Percentiles rank a stretch among this genome's conserved stretches.
Evolutionary conservation across 495 filamentous ascomycete genomes (phyloP).

Genomic region (Sphaerosporella brunnea): DNA sequence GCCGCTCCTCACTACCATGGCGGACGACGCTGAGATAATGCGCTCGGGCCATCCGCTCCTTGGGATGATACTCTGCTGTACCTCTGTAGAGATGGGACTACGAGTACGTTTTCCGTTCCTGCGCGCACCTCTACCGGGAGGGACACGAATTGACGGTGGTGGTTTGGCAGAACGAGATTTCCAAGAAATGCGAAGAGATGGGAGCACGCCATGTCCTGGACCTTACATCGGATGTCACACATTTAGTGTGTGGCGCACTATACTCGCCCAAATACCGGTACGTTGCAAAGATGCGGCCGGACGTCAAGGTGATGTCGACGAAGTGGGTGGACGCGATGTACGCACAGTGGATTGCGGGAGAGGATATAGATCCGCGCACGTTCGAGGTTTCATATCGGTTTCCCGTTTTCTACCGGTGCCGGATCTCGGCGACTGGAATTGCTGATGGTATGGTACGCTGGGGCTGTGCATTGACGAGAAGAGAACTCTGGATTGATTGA

Average conservation of each 20-base stretch:
- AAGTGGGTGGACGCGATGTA: constrained; percentile 76
- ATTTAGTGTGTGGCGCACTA: constrained; percentile 76
- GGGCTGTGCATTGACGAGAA: background rate
- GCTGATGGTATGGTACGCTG: constrained; percentile 43
- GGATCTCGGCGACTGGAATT: constrained; percentile 80
- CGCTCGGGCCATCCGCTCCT: constrained; percentile 44
- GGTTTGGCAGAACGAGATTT: constrained; percentile 2
- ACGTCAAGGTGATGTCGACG: constrained; percentile 61
- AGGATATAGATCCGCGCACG: constrained; percentile 53
- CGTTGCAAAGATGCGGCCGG: constrained; percentile 71
- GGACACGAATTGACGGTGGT: background rate
- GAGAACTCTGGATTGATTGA: constrained; percentile 9
- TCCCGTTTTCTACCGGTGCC: constrained; percentile 44
- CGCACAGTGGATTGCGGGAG: constrained; percentile 61
- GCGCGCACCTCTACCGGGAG: background rate
- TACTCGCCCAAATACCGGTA: constrained; percentile 87
- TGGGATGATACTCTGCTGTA: constrained; percentile 81
- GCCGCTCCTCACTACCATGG: constrained; percentile 14
- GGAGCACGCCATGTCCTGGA: constrained; percentile 73
- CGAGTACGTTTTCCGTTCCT: constrained; percentile 21
- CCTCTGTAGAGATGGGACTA: constrained; percentile 38
- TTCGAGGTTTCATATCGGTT: constrained; percentile 45
- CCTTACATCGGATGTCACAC: constrained; percentile 89
- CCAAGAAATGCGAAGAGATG: constrained; percentile 32
- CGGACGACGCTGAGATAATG: constrained; percentile 22